These are phyloP conservation scores for Monosporascus sp. DNA, from an alignment of 2,329 filamentous ascomycete genomes.

Conservation along the genomic window DNA sequence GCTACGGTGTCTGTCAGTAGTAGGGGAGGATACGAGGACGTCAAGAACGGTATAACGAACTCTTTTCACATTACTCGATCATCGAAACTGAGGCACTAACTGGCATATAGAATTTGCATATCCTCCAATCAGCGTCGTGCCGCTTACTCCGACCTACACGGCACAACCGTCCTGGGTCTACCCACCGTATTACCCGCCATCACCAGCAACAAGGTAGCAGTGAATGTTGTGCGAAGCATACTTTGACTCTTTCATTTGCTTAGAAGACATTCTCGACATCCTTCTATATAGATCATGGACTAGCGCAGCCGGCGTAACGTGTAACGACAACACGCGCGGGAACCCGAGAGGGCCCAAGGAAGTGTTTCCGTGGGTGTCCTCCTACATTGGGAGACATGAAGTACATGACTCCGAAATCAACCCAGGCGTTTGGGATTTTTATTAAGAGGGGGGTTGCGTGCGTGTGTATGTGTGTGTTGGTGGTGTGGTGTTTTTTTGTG, in stretches of 20 bases:
- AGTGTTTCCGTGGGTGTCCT: too few species aligned
- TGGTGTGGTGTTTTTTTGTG: too few species aligned
- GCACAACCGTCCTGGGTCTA: conserved; percentile 29
- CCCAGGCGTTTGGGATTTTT: too few species aligned
- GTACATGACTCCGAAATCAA: too few species aligned
- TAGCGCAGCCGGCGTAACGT: too few species aligned
- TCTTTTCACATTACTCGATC: conserved; percentile 5
- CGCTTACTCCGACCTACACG: conserved; percentile 26
- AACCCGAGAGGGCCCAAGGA: too few species aligned
- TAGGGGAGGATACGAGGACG: conserved; percentile 29
- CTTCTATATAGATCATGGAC: not conserved
- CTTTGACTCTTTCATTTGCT: not conserved
- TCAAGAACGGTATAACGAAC: conserved; percentile 26
- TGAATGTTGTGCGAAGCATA: not conserved
- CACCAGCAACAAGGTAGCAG: conserved; percentile 16
- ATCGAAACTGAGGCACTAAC: conserved; percentile 19
- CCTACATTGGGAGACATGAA: too few species aligned
- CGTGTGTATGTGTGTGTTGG: too few species aligned
- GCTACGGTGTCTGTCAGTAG: conserved; percentile 15
- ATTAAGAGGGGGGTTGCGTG: too few species aligned
- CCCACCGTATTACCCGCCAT: conserved; percentile 29
- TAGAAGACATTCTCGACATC: not conserved
- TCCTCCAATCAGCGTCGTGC: conserved; percentile 24
- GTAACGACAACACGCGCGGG: too few species aligned
- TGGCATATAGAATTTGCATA: conserved; percentile 26